These are phyloP conservation scores for Calendula officinalis DNA, from an alignment of 129 eudicot species.

Conservation along the genomic window DNA sequence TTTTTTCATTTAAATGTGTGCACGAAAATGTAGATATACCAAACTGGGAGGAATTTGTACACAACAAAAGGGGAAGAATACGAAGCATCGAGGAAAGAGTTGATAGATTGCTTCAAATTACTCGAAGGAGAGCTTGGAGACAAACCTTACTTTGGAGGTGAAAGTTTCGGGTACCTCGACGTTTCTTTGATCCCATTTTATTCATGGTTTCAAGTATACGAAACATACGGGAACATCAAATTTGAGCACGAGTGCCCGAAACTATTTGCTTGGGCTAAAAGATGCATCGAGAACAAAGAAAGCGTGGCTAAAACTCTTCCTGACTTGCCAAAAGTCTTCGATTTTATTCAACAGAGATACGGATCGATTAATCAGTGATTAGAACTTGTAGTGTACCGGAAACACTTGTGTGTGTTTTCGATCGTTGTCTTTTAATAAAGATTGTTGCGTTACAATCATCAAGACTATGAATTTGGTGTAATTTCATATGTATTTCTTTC, in stretches of 20 bases:
- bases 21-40: slow-evolving; percentile 32
- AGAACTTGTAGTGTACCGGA: slow-evolving; percentile 5
- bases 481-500: neutral
- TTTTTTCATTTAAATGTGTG: neutral
- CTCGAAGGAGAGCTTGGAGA: slow-evolving; percentile 51
- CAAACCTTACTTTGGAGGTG: slow-evolving; percentile 52
- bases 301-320: slow-evolving; percentile 44
- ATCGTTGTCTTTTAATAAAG: neutral
- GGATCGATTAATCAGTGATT: slow-evolving; percentile 28
- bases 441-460: neutral
- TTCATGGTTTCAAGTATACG: slow-evolving; percentile 46
- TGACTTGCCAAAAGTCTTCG: slow-evolving; percentile 25
- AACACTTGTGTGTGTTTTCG: slow-evolving; percentile 1
- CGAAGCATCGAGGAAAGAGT: slow-evolving; percentile 34
- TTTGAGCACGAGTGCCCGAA: slow-evolving; percentile 48
- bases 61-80: slow-evolving; percentile 36
- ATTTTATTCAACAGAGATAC: slow-evolving; percentile 20
- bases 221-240: slow-evolving; percentile 43
- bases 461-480: neutral
- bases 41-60: slow-evolving; percentile 26
- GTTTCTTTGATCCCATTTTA: slow-evolving; percentile 42
- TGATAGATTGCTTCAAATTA: slow-evolving; percentile 34
- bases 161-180: slow-evolving; percentile 36
- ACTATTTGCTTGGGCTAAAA: slow-evolving; percentile 46
- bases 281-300: slow-evolving; percentile 45